Evolutionary conservation across 2,329 filamentous ascomycete genomes (phyloP).

Genomic region (Paraphaeosphaeria minitans): DNA sequence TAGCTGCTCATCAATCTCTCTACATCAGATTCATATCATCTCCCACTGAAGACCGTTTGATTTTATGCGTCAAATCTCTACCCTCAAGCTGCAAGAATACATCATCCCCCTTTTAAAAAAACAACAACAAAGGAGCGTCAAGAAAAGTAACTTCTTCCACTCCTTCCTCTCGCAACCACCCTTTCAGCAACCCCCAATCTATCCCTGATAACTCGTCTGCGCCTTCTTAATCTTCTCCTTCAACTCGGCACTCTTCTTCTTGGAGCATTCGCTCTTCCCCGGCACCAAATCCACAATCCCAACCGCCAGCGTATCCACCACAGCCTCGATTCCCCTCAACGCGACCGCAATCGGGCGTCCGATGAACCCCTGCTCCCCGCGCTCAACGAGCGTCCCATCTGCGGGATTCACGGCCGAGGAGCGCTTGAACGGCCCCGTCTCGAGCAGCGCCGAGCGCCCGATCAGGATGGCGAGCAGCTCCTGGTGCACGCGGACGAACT

Average conservation of each 20-base stretch:
- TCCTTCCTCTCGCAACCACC: no score
- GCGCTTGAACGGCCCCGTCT: conserved; percentile 1
- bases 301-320: conserved; percentile 16
- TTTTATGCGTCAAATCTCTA: no score
- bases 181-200: not conserved
- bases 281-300: conserved; percentile 14
- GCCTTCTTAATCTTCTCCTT: conserved; percentile 13
- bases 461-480: conserved; percentile 18
- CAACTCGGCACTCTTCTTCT: conserved; percentile 14
- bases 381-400: not conserved
- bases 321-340: conserved; percentile 12
- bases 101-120: no score
- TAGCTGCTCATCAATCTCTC: no score
- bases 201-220: not conserved
- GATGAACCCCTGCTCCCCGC: conserved; percentile 2
- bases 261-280: conserved; percentile 11
- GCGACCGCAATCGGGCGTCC: conserved; percentile 12
- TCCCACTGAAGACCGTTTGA: no score
- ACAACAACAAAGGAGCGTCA: no score
- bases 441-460: conserved; percentile 12
- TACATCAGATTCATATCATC: no score
- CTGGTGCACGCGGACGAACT: conserved; percentile 19
- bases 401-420: not conserved
- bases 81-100: no score
- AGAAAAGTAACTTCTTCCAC: no score